A percentile compares a stretch with the other conserved stretches of the same genome.
These are phyloP conservation scores for Aspergillus ibericus DNA, from an alignment of 2,329 filamentous ascomycete species.

Conservation along the genomic window DNA sequence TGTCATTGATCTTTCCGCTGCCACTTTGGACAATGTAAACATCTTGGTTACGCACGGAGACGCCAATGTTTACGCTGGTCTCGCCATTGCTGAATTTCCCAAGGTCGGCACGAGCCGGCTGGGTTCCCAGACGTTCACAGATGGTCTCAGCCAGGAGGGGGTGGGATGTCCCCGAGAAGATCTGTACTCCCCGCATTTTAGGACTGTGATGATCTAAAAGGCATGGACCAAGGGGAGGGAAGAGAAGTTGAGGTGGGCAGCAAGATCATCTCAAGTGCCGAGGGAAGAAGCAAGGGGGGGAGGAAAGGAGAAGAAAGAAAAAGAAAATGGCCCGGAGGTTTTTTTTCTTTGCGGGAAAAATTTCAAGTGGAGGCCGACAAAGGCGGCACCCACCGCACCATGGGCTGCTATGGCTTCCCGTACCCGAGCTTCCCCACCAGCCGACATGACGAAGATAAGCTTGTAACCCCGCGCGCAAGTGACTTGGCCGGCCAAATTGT, in stretches of 20 bases:
- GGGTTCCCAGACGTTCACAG: constrained; percentile 64
- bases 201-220: constrained; percentile 10
- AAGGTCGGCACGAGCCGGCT: constrained; percentile 60
- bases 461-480: not conserved
- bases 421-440: constrained; percentile 9
- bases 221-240: constrained; percentile 17
- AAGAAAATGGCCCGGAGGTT: constrained; percentile 3
- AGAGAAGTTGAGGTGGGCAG: constrained; percentile 11
- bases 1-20: constrained; percentile 94
- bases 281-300: not conserved
- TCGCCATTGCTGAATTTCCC: constrained; percentile 70
- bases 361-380: not conserved
- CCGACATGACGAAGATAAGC: not conserved
- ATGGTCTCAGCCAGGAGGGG: constrained; percentile 64
- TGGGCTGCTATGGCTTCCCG: constrained; percentile 16
- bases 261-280: constrained; percentile 14
- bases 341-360: not conserved
- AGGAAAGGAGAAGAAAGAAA: constrained; percentile 10
- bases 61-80: constrained; percentile 66
- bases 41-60: constrained; percentile 89
- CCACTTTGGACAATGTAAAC: constrained; percentile 98
- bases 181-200: constrained; percentile 65
- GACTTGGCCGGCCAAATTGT: not conserved
- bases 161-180: constrained; percentile 68
- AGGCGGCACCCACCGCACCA: not conserved